Evolutionary conservation across 1,139 yeast species (phyloP), one percentile per base, ranked within the genome.

Genomic region (Candida sp.): DNA sequence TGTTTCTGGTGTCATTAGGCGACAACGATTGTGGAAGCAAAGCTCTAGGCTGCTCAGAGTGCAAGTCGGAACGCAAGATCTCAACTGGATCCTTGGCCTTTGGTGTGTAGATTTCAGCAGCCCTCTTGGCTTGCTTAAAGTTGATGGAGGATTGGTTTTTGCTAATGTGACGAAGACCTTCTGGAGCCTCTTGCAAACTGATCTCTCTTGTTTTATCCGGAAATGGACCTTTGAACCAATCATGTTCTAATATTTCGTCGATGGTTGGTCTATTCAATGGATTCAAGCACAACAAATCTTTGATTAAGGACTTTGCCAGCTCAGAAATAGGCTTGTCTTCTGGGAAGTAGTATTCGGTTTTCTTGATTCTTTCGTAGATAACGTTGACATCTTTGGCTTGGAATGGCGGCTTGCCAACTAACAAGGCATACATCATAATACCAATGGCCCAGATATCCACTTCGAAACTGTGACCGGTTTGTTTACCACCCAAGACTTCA

Each of bases 361-460:
- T 80, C 69, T 92, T 91, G 68, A 96, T 94, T 69, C 97, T 81
- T 64, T 92, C 96, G 70, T 96, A 96, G 58, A 96, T 94, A 50
- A 90, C 85, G 63, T 92, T 90, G 48, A 96, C 98, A 66, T 93
- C 97, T 67, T 91, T 91, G 35, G 97, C 92, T 73, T 94, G 99
- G 73, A 94, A 94, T 3, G 99, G 99, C 17, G 99, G 98, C 68
- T 91, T 92, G 31, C 98, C 98, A 49, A 88, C 80, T 49, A 94
- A 77, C 71, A 94, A 80, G 5, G 98, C 96, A 65, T 88, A 94
- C 77, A 94, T 80, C 91, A 94, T 94, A 54, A 94, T 90, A 54
- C 99, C 99, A 60, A 92, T 85, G 6, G 98, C 96, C 99, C 99
- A 94, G 58, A 91, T 84, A 68, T 94, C 99, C 40, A 92, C 98